Conservation (phyloP, 306 rosid genomes). For the Crotalaria pallida region DNA sequence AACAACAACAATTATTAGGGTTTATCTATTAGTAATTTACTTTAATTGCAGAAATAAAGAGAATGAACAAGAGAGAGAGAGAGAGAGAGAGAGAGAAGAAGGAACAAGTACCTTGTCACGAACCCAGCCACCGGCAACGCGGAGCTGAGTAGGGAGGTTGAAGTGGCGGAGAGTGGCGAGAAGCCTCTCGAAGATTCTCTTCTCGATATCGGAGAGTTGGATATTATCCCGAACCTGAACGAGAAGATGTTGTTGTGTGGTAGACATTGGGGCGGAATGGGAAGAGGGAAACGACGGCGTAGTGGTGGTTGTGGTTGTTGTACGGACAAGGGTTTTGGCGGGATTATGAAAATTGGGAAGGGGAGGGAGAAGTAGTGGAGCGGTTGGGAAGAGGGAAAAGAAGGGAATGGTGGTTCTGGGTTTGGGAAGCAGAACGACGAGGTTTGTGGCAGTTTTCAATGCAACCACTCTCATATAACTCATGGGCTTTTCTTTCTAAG, state of each 20-base stretch:
- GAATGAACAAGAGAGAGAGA: not conserved
- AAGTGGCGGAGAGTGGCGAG: constrained; percentile 58
- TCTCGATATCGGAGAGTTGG: constrained; percentile 53
- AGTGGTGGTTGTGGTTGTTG: not conserved
- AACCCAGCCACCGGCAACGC: constrained; percentile 99
- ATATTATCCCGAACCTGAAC: constrained; percentile 45
- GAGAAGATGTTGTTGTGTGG: not conserved
- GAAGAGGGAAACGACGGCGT: constrained; percentile 21
- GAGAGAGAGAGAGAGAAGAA: not conserved
- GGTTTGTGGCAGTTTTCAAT: constrained; percentile 18
- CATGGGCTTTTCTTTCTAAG: not conserved
- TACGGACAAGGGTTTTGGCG: not conserved
- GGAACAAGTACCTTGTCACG: constrained; percentile 89
- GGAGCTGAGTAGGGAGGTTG: constrained; percentile 65
- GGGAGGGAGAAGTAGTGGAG: not conserved
- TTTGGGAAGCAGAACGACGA: constrained; percentile 11
- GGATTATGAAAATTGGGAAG: too few relatives aligned
- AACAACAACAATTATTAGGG: not conserved
- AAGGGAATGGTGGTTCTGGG: not conserved
- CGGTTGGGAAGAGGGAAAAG: not conserved
- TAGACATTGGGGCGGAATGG: constrained; percentile 17
- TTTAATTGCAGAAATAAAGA: not conserved
- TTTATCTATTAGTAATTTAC: not conserved
- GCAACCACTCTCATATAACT: constrained; percentile 34
- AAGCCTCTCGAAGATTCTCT: constrained; percentile 66